phyloP scores from a whole-genome alignment of 305 asterid species.

The Solanum chacoense region DNA sequence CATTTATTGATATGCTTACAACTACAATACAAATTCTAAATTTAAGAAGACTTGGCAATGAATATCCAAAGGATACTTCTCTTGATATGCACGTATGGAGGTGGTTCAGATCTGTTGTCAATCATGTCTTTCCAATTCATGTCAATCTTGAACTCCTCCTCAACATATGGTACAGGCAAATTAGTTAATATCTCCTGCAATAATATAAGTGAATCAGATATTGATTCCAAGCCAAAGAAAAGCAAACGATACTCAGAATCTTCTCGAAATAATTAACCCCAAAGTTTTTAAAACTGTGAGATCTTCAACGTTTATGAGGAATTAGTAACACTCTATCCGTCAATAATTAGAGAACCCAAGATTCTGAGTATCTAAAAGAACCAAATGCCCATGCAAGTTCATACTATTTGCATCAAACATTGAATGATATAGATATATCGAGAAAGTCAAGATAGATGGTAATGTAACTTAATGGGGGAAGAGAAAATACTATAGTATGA shows the following conservation, averaged over 20 bases:
- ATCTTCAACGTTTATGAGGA: background rate
- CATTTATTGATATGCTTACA: background rate
- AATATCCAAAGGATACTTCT: constrained; percentile 70
- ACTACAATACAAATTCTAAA: background rate
- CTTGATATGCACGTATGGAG: constrained; percentile 57
- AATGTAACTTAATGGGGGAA: background rate
- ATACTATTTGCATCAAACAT: background rate
- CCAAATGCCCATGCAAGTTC: background rate
- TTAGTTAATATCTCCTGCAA: constrained; percentile 58
- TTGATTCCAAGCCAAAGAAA: background rate
- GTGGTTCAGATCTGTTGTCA: constrained; percentile 51
- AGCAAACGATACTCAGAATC: background rate
- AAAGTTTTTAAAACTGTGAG: background rate
- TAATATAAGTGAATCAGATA: background rate
- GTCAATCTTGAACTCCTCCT: constrained; percentile 76
- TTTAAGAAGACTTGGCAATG: constrained; percentile 9
- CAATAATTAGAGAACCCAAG: background rate
- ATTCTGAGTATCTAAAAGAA: background rate
- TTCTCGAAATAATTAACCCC: background rate
- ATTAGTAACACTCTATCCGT: background rate
- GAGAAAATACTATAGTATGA: background rate
- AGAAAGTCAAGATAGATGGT: background rate
- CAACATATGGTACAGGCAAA: constrained; percentile 61
- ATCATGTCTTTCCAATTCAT: constrained; percentile 49
- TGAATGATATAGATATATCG: background rate